Evolutionary conservation across 345 rosid genomes (phyloP), one percentile per base, ranked within the genome.

Genomic region (Nephelium lappaceum): DNA sequence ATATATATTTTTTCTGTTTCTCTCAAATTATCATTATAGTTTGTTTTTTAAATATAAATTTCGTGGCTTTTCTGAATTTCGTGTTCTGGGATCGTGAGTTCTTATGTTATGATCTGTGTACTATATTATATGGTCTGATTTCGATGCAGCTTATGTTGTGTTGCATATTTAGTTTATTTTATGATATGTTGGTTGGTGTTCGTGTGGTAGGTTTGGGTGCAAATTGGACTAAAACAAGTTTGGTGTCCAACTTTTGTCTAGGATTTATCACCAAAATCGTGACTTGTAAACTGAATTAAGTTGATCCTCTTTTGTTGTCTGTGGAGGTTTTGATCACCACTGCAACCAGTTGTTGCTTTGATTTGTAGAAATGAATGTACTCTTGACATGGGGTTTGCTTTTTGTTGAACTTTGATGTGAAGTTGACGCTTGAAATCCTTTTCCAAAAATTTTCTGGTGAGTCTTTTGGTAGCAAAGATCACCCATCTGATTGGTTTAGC

Each of bases 21-120:
- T 62, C 60, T 74, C 36, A 58, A 23, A 31, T 6, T n/a, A 49
- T 21, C 49, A 6, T 57, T 38, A 23, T 58, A 24, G 36, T 47
- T 3, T 23, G 14, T 6, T 43, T 69, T 53, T 24, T 14, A 0
- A 5, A 12, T 12, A 2, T 12, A 69, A 69, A 9, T 15, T 45
- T 45, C 49, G 21, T 11, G 57, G 58, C 49, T 57, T 49, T 14
- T 47, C 36, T 36, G 47, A 19, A 38, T 53, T 39, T 47, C 27
- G 31, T 38, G 45, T 3, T 74, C 78, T 74, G 78, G 70, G 19
- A 43, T 15, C 25, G 18, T 23, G 38, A 41, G 23, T 74, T 25
- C 57, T 43, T 25, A 15, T 60, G 51, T 5, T 5, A 11, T 45
- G 51, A 45, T 45, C 3, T 53, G n/a, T 39, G 65, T 11, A 1